Percentiles rank a stretch among this genome's conserved stretches.
Evolutionary conservation across 495 filamentous ascomycete species (phyloP).

Genomic region (Xylaria telfairii): DNA sequence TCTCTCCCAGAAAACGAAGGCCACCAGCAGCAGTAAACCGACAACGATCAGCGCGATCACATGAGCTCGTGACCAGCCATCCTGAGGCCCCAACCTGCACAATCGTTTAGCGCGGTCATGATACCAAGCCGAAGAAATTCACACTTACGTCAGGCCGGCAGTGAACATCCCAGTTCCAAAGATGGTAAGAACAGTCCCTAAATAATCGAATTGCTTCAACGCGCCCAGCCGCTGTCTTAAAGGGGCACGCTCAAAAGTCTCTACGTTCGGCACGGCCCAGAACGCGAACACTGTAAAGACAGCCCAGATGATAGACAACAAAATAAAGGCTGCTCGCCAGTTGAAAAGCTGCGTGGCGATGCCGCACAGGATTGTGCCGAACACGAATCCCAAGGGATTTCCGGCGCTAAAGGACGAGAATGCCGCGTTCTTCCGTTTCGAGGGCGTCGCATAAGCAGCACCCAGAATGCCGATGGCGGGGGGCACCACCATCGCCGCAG

Average conservation of each 20-base stretch:
- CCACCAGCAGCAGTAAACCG: constrained; percentile 58
- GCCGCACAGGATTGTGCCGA: constrained; percentile 69
- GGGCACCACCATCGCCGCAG: constrained; percentile 67
- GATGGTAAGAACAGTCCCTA: constrained; percentile 67
- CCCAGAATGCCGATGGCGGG: constrained; percentile 71
- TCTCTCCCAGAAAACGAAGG: constrained; percentile 68
- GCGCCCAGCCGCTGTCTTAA: constrained; percentile 48
- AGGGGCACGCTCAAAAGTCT: constrained; percentile 51
- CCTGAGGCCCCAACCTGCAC: constrained; percentile 42
- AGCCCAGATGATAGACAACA: constrained; percentile 67
- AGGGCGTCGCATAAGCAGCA: constrained; percentile 64
- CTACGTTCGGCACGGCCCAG: constrained; percentile 69
- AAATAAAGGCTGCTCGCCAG: constrained; percentile 69
- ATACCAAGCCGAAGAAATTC: neutral
- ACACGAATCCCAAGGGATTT: constrained; percentile 73
- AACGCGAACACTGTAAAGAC: constrained; percentile 62
- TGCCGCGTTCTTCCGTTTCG: constrained; percentile 70
- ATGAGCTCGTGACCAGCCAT: constrained; percentile 67
- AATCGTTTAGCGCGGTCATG: constrained; percentile 31
- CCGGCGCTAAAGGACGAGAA: constrained; percentile 76
- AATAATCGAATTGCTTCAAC: constrained; percentile 64
- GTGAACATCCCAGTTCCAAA: constrained; percentile 70
- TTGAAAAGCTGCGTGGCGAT: constrained; percentile 64
- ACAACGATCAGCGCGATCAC: constrained; percentile 67
- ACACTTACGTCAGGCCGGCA: constrained; percentile 64